Conservation (phyloP, 2,329 filamentous ascomycete species). For the Colletotrichum navitas region DNA sequence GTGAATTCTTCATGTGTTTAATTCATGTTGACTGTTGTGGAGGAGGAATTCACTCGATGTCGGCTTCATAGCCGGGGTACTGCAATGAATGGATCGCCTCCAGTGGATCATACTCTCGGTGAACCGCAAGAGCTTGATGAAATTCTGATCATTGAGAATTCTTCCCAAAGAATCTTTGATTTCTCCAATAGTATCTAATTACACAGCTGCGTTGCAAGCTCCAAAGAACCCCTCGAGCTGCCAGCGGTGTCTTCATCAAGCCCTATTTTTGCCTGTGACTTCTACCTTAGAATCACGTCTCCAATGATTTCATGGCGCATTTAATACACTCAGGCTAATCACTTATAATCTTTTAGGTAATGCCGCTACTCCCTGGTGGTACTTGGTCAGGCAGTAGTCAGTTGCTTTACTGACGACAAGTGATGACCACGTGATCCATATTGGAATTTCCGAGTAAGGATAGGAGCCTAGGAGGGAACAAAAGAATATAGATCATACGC, state of each 20-base stretch:
- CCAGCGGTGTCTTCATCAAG: background rate
- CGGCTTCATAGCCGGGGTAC: background rate
- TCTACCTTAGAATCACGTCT: background rate
- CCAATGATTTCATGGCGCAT: too few species aligned
- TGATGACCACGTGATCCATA: too few species aligned
- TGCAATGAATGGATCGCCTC: background rate
- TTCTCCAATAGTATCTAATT: too few species aligned
- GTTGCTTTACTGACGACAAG: too few species aligned
- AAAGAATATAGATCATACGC: too few species aligned
- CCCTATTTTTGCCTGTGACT: background rate
- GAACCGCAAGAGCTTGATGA: background rate
- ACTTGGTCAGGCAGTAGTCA: too few species aligned
- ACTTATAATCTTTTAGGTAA: too few species aligned
- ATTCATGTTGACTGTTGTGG: too few species aligned
- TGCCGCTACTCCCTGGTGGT: accelerated
- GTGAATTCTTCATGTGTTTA: background rate
- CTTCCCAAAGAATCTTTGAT: background rate
- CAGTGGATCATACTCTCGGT: background rate
- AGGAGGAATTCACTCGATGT: background rate
- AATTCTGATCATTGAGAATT: background rate
- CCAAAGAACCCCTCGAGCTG: background rate
- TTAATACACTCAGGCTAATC: accelerated
- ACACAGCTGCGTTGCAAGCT: background rate
- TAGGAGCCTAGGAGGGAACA: too few species aligned
- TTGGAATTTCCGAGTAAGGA: too few species aligned